These are phyloP conservation scores for Hansenula lynferdii DNA, from an alignment of 1,139 yeast genomes.

Conservation along the genomic window DNA sequence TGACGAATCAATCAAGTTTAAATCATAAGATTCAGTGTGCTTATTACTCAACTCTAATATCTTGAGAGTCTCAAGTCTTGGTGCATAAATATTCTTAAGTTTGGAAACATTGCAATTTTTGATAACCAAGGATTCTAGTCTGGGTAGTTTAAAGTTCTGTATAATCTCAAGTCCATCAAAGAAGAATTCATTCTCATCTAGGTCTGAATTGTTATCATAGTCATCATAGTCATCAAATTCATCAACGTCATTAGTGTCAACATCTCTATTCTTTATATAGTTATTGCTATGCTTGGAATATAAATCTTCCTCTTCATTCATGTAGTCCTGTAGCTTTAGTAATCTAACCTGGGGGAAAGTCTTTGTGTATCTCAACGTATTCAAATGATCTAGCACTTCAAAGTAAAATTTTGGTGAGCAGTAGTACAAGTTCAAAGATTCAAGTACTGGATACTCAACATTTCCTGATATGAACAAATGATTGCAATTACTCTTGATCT, in stretches of 20 bases:
- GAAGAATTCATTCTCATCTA: conserved; percentile 22
- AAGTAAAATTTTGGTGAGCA: conserved; percentile 20
- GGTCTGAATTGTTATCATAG: conserved; percentile 20
- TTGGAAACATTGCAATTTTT: conserved; percentile 19
- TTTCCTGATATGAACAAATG: conserved; percentile 13
- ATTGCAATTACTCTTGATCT: conserved; percentile 17
- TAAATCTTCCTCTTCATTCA: conserved; percentile 20
- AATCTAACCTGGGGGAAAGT: conserved; percentile 13
- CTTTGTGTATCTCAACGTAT: conserved; percentile 6
- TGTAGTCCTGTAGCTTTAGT: conserved; percentile 19
- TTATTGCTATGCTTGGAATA: conserved; percentile 19
- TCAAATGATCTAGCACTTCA: conserved; percentile 15
- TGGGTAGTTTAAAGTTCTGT: conserved; percentile 12
- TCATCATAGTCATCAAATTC: conserved; percentile 17
- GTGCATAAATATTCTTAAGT: conserved; percentile 12
- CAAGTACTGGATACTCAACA: conserved; percentile 10
- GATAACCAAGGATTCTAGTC: conserved; percentile 10
- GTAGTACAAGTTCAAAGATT: conserved; percentile 15
- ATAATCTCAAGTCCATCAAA: conserved; percentile 22
- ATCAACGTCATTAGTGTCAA: conserved; percentile 3
- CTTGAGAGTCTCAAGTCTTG: conserved; percentile 10
- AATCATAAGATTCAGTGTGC: conserved; percentile 15
- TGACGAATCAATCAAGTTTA: conserved; percentile 3
- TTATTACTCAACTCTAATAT: conserved; percentile 12
- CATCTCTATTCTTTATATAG: conserved; percentile 5